Conservation (phyloP, 345 rosid genomes). For the Erucastrum elatum region DNA sequence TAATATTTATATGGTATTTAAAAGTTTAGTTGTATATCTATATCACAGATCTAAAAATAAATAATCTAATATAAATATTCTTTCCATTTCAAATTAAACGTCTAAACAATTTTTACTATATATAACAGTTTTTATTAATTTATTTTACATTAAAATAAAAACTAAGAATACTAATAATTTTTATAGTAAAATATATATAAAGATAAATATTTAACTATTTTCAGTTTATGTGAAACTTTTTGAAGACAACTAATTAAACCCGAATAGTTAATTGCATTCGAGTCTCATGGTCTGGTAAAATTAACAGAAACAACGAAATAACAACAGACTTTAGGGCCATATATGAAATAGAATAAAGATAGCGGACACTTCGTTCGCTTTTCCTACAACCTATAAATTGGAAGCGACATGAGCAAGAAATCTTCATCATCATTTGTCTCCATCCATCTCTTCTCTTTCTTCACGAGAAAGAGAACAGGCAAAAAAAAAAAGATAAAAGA, state of each 20-base stretch:
- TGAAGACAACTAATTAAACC: neutral
- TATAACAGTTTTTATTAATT: neutral
- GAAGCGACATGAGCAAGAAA: neutral
- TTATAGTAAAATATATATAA: neutral
- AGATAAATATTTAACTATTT: neutral
- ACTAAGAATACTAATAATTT: neutral
- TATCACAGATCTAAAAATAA: neutral
- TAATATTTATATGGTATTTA: neutral
- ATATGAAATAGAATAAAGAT: neutral
- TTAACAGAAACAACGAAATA: neutral
- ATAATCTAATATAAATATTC: neutral
- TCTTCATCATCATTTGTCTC: neutral
- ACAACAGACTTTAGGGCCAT: neutral
- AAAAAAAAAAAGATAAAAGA: neutral
- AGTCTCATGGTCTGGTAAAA: neutral
- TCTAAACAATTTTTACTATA: neutral
- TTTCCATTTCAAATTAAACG: neutral
- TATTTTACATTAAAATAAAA: neutral
- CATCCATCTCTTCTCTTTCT: neutral
- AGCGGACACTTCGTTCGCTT: neutral
- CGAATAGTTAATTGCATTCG: neutral
- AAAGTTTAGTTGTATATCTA: neutral
- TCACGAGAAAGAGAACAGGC: neutral
- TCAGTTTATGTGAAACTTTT: neutral
- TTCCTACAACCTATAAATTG: neutral